These are phyloP conservation scores for Trametes punicea DNA, from an alignment of 768 basidiomycete genomes.

Conservation along the genomic window DNA sequence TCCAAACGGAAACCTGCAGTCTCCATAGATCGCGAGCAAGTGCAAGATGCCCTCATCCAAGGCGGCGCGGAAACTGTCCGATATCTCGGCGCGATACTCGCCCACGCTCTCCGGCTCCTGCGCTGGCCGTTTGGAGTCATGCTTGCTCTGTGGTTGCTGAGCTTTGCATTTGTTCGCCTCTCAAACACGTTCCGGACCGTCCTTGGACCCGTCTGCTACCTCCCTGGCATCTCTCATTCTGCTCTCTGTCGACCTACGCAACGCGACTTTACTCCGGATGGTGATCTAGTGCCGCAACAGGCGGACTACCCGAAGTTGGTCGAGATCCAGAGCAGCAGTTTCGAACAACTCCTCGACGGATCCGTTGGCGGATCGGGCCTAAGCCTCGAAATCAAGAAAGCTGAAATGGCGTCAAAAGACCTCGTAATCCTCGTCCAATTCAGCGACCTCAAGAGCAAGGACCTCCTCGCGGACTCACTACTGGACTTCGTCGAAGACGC, in stretches of 20 bases:
- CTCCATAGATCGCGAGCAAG: conserved; percentile 24
- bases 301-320: conserved; percentile 63
- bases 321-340: conserved; percentile 55
- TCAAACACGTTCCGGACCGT: conserved; percentile 42
- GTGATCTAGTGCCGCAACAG: conserved; percentile 33
- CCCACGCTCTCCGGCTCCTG: conserved; percentile 45
- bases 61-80: conserved; percentile 26
- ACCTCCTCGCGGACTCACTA: conserved; percentile 52
- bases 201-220: conserved; percentile 55
- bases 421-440: conserved; percentile 57
- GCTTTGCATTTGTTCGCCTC: conserved; percentile 41
- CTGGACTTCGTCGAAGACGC: conserved; percentile 58
- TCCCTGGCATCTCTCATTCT: conserved; percentile 56
- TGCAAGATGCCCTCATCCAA: conserved; percentile 14
- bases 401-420: conserved; percentile 74
- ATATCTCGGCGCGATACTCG: conserved; percentile 50
- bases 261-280: neutral
- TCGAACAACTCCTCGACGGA: conserved; percentile 61
- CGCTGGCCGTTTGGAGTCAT: conserved; percentile 54
- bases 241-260: conserved; percentile 38
- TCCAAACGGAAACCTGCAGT: conserved; percentile 25
- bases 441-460: conserved; percentile 60
- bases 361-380: conserved; percentile 56
- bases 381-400: conserved; percentile 67
- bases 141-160: conserved; percentile 49